Percentiles rank a stretch among this genome's conserved stretches.
These are phyloP conservation scores for Quercus gilva DNA, from an alignment of 306 rosid genomes.

Conservation along the genomic window DNA sequence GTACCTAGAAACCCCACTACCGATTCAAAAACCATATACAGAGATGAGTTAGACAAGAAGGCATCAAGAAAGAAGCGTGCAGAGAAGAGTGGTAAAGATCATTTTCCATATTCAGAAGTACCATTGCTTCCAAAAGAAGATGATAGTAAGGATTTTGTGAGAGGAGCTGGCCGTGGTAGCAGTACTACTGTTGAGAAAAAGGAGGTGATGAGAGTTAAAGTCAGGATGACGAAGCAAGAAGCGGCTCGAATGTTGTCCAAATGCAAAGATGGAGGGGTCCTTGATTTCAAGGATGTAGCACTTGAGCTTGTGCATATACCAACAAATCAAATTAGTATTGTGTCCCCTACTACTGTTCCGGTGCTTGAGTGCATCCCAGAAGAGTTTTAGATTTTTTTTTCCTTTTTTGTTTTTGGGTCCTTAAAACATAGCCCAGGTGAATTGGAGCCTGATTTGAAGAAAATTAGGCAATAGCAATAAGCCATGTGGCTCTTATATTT, in stretches of 20 bases:
- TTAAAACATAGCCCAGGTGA: too few species aligned
- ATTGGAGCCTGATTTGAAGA: too few species aligned
- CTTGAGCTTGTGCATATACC: constrained; percentile 36
- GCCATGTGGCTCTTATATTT: too few species aligned
- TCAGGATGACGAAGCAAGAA: constrained; percentile 67
- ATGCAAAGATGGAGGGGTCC: constrained; percentile 54
- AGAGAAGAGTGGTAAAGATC: constrained; percentile 21
- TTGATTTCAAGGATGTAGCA: constrained; percentile 51
- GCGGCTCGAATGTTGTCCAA: constrained; percentile 50
- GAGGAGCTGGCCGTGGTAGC: not conserved
- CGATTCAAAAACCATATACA: constrained; percentile 24
- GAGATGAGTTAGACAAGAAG: constrained; percentile 45
- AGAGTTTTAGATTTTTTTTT: not conserved
- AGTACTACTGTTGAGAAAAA: not conserved
- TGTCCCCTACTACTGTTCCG: not conserved
- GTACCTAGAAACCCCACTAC: constrained; percentile 4
- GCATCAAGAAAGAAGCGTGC: constrained; percentile 9
- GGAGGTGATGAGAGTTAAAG: constrained; percentile 46
- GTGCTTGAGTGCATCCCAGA: constrained; percentile 24
- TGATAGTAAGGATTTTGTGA: constrained; percentile 8
- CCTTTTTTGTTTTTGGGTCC: too few species aligned
- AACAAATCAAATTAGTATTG: constrained; percentile 18
- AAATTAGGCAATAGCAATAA: too few species aligned
- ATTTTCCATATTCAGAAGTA: constrained; percentile 30
- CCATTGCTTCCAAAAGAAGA: constrained; percentile 34